phyloP scores from a whole-genome alignment of 768 basidiomycete genomes.

The Termitomyces bulborhizus region DNA sequence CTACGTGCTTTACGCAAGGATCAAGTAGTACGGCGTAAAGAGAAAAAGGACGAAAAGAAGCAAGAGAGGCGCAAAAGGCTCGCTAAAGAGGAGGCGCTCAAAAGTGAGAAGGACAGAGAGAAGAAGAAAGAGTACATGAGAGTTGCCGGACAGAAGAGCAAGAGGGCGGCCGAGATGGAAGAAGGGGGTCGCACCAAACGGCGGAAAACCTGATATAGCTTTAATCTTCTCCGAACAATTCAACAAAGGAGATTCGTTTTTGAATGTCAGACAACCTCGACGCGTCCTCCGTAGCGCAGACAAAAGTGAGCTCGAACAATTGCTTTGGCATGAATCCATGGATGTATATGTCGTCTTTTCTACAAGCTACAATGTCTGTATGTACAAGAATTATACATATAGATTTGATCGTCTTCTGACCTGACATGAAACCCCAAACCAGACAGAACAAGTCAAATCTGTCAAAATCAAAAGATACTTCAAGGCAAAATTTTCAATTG shows the following conservation, averaged over 20 bases:
- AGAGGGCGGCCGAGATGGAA: constrained; percentile 55
- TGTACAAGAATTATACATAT: constrained; percentile 5
- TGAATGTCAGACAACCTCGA: too few species aligned
- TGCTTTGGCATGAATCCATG: background rate
- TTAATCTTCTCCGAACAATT: background rate
- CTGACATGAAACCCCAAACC: background rate
- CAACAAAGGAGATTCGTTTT: background rate
- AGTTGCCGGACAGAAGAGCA: constrained; percentile 61
- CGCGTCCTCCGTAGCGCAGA: too few species aligned
- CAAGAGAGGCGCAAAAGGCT: constrained; percentile 64
- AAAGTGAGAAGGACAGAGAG: constrained; percentile 66
- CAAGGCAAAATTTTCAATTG: background rate
- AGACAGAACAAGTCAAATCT: background rate
- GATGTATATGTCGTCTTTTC: too few species aligned
- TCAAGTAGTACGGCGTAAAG: constrained; percentile 69
- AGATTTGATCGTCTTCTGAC: background rate
- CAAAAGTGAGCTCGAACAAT: background rate
- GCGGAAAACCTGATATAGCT: constrained; percentile 29
- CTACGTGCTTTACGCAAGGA: constrained; percentile 89
- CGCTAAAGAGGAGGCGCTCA: constrained; percentile 60
- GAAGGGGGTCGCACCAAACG: constrained; percentile 48
- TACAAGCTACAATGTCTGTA: constrained; percentile 1
- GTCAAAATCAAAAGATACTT: background rate
- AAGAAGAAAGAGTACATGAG: constrained; percentile 75
- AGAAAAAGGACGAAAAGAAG: constrained; percentile 81